Base-by-base conservation (phyloP, 345 rosid genomes). In the Clarkia xantiana region DNA sequence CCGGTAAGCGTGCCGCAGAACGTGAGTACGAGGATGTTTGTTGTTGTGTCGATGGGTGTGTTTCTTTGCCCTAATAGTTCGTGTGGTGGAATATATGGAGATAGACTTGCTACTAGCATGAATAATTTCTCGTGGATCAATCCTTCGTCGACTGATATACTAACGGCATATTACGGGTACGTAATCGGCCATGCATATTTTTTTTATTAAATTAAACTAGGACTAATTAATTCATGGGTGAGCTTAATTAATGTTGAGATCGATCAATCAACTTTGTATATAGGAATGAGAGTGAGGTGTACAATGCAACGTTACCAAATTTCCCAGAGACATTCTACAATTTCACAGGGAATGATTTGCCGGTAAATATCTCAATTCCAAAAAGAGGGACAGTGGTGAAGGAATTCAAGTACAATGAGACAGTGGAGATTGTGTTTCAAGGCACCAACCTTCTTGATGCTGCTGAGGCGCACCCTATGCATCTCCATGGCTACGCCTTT, bases 1-100 rank as follows among this genome's bases (percentile, higher is more conserved):
- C 76, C 75, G 18, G 51, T 49, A 1, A 4, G 57, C 5, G 74
- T 80, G 11, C 88, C 85, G 14, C 3, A 25, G 14, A 49, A 57
- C 18, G 51, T 83, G 40, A 58, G 56, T 22, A 61, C 54, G 5
- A 51, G 16, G 2, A 52, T 83, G 17, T 42, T 69, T 7, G 60
- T 62, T 22, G 59, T 79, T 1, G n/a, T 77, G 38, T 64, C 84
- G 2, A n/a, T 73, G 29, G 66, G 67, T 38, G 47, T 51, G 2
- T 5, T 48, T 19, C 62, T 65, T 2, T 74, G 73, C 19, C 34
- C 45, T 8, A 45, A 16, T 5, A 52, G 56, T 23, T 47, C 72
- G 1, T 66, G 72, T 20, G 18, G 10, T 17, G 75, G 72, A 0
- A 64, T 66, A 0, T 39, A 36, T 9, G 66, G 62, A 14, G 11